Percentiles rank a stretch among this genome's conserved stretches.
Evolutionary conservation across 495 filamentous ascomycete genomes (phyloP).

Genomic region (Choiromyces venosus): DNA sequence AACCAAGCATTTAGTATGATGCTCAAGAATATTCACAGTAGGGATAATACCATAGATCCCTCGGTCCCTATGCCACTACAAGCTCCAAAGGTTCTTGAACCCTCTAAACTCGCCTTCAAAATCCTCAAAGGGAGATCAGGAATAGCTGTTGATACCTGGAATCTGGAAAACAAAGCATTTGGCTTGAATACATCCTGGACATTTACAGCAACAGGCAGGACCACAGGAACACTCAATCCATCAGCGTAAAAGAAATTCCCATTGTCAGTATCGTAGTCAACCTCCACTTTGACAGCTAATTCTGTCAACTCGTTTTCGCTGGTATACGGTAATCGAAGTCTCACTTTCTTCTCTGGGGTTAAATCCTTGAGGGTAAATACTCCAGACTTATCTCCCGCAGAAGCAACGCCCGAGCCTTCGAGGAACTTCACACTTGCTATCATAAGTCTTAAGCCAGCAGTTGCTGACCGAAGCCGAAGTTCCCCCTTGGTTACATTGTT

Average conservation of each 20-base stretch:
- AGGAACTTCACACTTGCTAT: constrained; percentile 62
- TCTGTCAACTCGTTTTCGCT: constrained; percentile 70
- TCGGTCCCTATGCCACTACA: constrained; percentile 52
- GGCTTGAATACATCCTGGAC: constrained; percentile 95
- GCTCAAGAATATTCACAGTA: neutral
- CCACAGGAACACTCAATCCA: constrained; percentile 58
- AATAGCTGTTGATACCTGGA: constrained; percentile 75
- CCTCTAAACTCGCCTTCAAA: constrained; percentile 61
- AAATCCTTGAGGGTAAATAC: constrained; percentile 60
- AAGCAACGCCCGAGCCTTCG: constrained; percentile 48
- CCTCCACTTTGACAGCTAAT: constrained; percentile 68
- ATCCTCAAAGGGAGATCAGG: constrained; percentile 65
- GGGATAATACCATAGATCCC: constrained; percentile 44
- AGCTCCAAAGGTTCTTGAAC: constrained; percentile 64
- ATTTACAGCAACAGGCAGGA: constrained; percentile 83
- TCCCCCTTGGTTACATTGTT: constrained; percentile 66
- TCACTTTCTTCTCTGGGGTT: constrained; percentile 47
- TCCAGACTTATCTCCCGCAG: constrained; percentile 57
- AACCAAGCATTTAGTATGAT: constrained; percentile 30
- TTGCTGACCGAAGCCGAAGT: constrained; percentile 70
- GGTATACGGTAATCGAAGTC: constrained; percentile 72
- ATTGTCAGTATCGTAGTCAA: constrained; percentile 67
- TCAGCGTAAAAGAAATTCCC: constrained; percentile 67
- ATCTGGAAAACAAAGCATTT: constrained; percentile 72
- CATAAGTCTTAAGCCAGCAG: constrained; percentile 79